Evolutionary conservation across 2,329 filamentous ascomycete species (phyloP).

Genomic region (Sporothrix brunneoviolacea): DNA sequence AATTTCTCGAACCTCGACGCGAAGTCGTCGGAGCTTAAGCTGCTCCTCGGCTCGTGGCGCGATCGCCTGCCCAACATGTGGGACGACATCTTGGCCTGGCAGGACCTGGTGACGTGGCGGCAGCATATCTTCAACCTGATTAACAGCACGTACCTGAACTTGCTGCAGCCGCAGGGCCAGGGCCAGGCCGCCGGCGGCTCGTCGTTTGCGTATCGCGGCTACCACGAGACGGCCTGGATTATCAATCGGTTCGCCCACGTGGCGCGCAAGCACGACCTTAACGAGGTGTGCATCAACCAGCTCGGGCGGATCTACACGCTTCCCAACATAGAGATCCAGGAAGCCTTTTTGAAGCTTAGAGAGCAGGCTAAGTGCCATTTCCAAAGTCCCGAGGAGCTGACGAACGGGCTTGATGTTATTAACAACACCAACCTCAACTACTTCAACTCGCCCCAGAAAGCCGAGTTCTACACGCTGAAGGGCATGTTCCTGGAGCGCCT

Average conservation of each 20-base stretch:
- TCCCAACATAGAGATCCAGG: conserved; percentile 98
- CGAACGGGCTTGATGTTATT: conserved; percentile 91
- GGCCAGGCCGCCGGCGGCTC: conserved; percentile 73
- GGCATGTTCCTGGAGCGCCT: conserved; percentile 98
- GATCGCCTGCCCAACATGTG: conserved; percentile 94
- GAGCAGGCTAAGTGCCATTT: conserved; percentile 99
- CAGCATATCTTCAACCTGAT: conserved; percentile 98
- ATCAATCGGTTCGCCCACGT: conserved; percentile 99
- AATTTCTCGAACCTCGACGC: conserved; percentile 79
- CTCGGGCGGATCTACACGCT: conserved; percentile 96
- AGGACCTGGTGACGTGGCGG: conserved; percentile 98
- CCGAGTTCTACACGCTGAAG: conserved; percentile 98
- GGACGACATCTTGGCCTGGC: conserved; percentile 99
- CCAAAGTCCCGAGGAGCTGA: conserved; percentile 87
- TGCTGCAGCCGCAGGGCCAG: conserved; percentile 66
- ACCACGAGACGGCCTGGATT: conserved; percentile 99
- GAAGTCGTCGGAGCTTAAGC: conserved; percentile 92
- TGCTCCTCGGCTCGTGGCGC: conserved; percentile 89
- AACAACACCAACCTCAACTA: conserved; percentile 99
- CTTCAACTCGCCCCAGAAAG: conserved; percentile 92
- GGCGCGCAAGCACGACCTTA: conserved; percentile 90
- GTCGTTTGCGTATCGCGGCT: conserved; percentile 93
- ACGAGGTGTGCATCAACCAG: conserved; percentile 95
- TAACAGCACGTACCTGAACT: conserved; percentile 82
- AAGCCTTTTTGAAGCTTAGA: conserved; percentile 95